Conservation (phyloP, 805 yeast genomes). For the Ogataea paradorogensis region DNA sequence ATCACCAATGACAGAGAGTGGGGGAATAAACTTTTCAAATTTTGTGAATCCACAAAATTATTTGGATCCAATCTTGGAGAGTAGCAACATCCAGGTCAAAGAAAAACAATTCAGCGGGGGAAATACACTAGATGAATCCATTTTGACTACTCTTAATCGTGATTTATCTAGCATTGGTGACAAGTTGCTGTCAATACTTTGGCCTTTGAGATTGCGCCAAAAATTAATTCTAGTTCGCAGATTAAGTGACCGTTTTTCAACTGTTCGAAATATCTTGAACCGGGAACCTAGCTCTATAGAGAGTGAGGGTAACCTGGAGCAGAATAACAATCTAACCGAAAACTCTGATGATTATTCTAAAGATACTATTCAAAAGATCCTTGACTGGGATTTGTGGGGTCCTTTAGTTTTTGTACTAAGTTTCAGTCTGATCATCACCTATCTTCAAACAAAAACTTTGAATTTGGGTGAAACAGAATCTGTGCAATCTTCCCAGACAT, state of each 20-base stretch:
- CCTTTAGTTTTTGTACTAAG: slow-evolving; percentile 51
- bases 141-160: slow-evolving; percentile 42
- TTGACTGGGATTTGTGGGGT: slow-evolving; percentile 67
- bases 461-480: slow-evolving; percentile 25
- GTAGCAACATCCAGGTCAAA: slow-evolving; percentile 29
- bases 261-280: slow-evolving; percentile 8
- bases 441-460: slow-evolving; percentile 36
- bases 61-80: slow-evolving; percentile 26
- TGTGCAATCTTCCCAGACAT: slow-evolving; percentile 43
- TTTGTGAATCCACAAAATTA: slow-evolving; percentile 35
- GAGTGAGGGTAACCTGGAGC: slow-evolving; percentile 22
- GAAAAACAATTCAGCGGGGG: slow-evolving; percentile 58
- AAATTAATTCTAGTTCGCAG: slow-evolving; percentile 29
- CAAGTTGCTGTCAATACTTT: slow-evolving; percentile 34
- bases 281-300: slow-evolving; percentile 15
- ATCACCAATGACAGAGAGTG: background rate
- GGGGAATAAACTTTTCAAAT: slow-evolving; percentile 29
- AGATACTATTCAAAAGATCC: slow-evolving; percentile 34
- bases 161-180: slow-evolving; percentile 35
- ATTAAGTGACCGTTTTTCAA: slow-evolving; percentile 25
- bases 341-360: slow-evolving; percentile 31
- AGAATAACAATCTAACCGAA: too few relatives aligned
- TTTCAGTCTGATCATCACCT: slow-evolving; percentile 48
- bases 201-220: slow-evolving; percentile 36
- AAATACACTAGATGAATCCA: slow-evolving; percentile 57